A percentile compares a stretch with the other conserved stretches of the same genome.
Conservation (phyloP, 805 yeast genomes). For the Priceomyces melissophilus region DNA sequence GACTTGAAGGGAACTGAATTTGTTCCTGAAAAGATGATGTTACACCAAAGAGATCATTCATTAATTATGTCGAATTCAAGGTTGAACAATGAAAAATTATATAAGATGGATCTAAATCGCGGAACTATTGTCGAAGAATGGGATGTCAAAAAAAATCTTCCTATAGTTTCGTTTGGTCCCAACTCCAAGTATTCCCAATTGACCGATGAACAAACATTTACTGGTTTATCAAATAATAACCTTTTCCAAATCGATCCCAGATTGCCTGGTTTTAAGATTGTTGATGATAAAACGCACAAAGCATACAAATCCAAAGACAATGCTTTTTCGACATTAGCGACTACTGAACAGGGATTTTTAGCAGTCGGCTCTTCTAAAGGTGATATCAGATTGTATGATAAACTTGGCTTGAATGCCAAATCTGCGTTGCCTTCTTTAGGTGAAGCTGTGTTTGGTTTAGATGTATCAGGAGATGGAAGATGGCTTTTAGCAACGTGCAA, state of each 20-base stretch:
- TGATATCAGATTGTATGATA: slow-evolving; percentile 70
- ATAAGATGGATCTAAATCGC: slow-evolving; percentile 72
- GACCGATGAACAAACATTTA: slow-evolving; percentile 67
- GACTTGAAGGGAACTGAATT: slow-evolving; percentile 46
- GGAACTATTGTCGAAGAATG: slow-evolving; percentile 89
- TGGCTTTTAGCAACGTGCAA: slow-evolving; percentile 81
- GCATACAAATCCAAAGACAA: slow-evolving; percentile 49
- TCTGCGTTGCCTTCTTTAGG: slow-evolving; percentile 81
- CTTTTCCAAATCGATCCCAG: slow-evolving; percentile 83
- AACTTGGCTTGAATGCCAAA: slow-evolving; percentile 72
- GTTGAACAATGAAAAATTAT: slow-evolving; percentile 43
- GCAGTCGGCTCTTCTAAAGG: slow-evolving; percentile 79
- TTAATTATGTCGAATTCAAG: slow-evolving; percentile 61
- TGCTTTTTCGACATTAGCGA: slow-evolving; percentile 57
- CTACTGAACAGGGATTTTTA: slow-evolving; percentile 70
- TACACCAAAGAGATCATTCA: slow-evolving; percentile 69
- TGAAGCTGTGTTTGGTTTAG: slow-evolving; percentile 64
- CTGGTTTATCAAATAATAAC: slow-evolving; percentile 64
- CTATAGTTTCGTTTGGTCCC: slow-evolving; percentile 63
- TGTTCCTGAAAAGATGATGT: slow-evolving; percentile 64
- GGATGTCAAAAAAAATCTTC: slow-evolving; percentile 48
- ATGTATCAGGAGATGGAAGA: slow-evolving; percentile 73
- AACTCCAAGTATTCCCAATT: slow-evolving; percentile 70
- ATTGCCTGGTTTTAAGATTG: slow-evolving; percentile 53
- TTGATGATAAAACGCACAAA: slow-evolving; percentile 38